A percentile compares a stretch with the other conserved stretches of the same genome.
phyloP scores from a whole-genome alignment of 768 basidiomycete genomes.

The Calocera viscosa region DNA sequence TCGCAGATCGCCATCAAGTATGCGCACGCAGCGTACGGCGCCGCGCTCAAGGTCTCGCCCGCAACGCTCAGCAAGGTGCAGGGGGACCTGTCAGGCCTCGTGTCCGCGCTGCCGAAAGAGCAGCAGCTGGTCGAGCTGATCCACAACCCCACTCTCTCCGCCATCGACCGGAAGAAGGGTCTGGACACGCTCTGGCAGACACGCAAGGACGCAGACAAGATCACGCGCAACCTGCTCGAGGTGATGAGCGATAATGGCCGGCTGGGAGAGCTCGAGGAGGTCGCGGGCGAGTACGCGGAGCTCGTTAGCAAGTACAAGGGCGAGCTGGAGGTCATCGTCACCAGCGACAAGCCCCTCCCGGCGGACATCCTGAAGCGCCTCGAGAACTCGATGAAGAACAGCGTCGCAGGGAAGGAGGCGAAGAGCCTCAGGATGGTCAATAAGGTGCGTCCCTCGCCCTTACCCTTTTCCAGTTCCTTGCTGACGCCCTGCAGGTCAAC shows the following conservation, averaged over 20 bases:
- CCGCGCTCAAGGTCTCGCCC: slow-evolving; percentile 72
- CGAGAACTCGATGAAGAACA: slow-evolving; percentile 75
- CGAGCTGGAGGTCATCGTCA: slow-evolving; percentile 85
- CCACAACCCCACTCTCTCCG: slow-evolving; percentile 80
- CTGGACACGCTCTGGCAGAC: slow-evolving; percentile 52
- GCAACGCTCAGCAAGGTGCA: slow-evolving; percentile 75
- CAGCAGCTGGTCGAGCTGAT: slow-evolving; percentile 61
- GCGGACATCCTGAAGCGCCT: slow-evolving; percentile 63
- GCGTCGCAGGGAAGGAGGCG: slow-evolving; percentile 70
- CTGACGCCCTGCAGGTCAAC: slow-evolving; percentile 52
- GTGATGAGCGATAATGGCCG: slow-evolving; percentile 91
- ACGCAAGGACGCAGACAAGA: slow-evolving; percentile 56
- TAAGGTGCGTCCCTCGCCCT: slow-evolving; percentile 45
- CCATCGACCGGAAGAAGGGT: slow-evolving; percentile 57
- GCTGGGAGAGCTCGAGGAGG: slow-evolving; percentile 66
- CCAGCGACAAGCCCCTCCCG: slow-evolving; percentile 70
- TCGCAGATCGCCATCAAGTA: slow-evolving; percentile 72
- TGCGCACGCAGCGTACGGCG: slow-evolving; percentile 67
- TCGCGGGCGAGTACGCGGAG: slow-evolving; percentile 84
- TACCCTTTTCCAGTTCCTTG: not conserved
- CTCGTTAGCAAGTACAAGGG: slow-evolving; percentile 82
- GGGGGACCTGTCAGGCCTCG: slow-evolving; percentile 61
- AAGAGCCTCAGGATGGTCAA: slow-evolving; percentile 83
- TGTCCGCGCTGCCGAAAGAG: slow-evolving; percentile 51
- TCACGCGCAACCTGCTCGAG: slow-evolving; percentile 82